Evolutionary conservation across 2,329 filamentous ascomycete species (phyloP).

Genomic region (Gaeumannomyces tritici): DNA sequence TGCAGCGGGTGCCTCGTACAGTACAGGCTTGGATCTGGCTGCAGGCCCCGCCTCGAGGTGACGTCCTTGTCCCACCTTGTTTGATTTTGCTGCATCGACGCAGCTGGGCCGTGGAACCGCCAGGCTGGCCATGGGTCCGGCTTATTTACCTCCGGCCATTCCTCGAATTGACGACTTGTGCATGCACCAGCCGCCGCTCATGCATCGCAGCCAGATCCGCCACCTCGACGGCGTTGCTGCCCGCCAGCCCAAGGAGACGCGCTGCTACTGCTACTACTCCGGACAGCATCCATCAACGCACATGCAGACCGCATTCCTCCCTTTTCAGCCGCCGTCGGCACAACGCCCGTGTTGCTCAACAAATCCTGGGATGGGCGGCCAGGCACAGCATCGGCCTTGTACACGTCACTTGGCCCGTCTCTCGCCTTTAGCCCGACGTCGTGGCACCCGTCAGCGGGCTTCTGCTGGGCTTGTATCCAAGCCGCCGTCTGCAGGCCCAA

Average conservation of each 20-base stretch:
- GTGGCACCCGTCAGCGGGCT: background rate
- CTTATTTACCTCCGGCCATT: background rate
- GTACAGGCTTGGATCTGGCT: background rate
- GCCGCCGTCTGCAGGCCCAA: background rate
- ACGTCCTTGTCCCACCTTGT: background rate
- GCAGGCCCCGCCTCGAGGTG: background rate
- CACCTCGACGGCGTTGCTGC: too few species aligned
- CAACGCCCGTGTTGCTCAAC: too few species aligned
- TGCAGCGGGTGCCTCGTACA: too few species aligned
- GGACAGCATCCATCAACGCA: background rate
- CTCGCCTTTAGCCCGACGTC: background rate
- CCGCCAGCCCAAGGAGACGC: background rate
- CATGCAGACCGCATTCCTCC: background rate
- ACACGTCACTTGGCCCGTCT: background rate
- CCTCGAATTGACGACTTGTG: background rate
- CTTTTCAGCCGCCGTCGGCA: background rate
- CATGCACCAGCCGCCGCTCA: background rate
- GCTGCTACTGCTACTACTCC: too few species aligned
- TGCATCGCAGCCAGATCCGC: background rate
- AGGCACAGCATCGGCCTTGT: background rate
- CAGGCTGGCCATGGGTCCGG: background rate
- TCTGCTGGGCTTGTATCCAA: background rate
- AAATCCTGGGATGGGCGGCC: too few species aligned
- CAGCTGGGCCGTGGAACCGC: too few species aligned
- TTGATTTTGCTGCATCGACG: background rate